A percentile compares a stretch with the other conserved stretches of the same genome.
phyloP scores from a whole-genome alignment of 1,284 basidiomycete species.

The Lentinula novae-zelandiae region DNA sequence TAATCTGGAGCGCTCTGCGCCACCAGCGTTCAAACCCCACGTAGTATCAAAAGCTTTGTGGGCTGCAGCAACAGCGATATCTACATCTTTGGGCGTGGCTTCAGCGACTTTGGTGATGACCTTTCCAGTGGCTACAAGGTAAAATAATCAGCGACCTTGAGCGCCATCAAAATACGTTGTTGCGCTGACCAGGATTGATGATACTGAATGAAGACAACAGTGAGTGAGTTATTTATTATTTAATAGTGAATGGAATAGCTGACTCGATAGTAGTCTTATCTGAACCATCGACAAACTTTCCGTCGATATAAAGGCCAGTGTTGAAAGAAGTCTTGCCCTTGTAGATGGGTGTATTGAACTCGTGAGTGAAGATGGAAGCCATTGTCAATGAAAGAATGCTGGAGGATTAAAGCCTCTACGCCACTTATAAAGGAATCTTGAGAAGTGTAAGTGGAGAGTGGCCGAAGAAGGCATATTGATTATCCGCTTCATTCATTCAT shows the following conservation, averaged over 20 bases:
- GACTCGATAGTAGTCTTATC: slow-evolving; percentile 67
- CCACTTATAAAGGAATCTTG: not conserved
- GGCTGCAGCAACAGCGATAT: slow-evolving; percentile 70
- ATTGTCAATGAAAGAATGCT: slow-evolving; percentile 24
- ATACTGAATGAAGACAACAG: not conserved
- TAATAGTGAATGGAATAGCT: slow-evolving; percentile 21
- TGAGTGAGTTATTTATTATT: not conserved
- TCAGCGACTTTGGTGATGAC: slow-evolving; percentile 59
- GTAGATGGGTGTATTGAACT: slow-evolving; percentile 64
- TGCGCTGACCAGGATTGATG: slow-evolving; percentile 7
- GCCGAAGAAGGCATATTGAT: not conserved
- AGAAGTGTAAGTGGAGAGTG: not conserved
- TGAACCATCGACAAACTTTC: slow-evolving; percentile 74
- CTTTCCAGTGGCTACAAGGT: slow-evolving; percentile 57
- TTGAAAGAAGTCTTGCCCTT: slow-evolving; percentile 69
- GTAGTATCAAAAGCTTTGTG: slow-evolving; percentile 60
- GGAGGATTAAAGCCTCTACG: not conserved
- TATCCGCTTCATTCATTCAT: not conserved
- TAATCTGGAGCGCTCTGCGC: slow-evolving; percentile 56
- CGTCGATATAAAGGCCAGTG: slow-evolving; percentile 82
- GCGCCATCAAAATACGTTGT: not conserved
- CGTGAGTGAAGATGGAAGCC: slow-evolving; percentile 48
- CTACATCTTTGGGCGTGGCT: slow-evolving; percentile 65
- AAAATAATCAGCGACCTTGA: not conserved
- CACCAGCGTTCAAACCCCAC: slow-evolving; percentile 65